Base-by-base conservation (phyloP, 805 yeast species). In the Candida sanyiensis region DNA sequence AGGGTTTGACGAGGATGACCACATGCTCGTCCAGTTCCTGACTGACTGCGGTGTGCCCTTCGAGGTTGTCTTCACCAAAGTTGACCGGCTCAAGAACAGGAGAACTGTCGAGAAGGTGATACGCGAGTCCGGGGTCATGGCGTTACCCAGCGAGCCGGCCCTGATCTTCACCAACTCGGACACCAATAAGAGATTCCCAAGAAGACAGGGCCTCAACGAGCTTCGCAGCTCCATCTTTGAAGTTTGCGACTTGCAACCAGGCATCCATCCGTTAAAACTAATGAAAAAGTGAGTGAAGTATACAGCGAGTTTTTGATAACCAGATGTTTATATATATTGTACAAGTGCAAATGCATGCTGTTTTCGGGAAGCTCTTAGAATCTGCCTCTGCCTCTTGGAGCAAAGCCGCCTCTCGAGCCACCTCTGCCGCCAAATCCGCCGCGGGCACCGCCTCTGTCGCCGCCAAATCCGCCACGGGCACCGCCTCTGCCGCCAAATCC, bases 61-160 rank as follows among this genome's bases (percentile, higher is more conserved):
- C 58, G 90, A 84, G 43, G 60, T 87, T 6, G 73, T 87, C 0
- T 73, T 86, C 57, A 87, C 94, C 19, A 87, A 87, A 51, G 72
- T 80, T 33, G 96, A 88, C 55, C 68, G 68, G 44, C 51, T 81
- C 5, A 59, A 61, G 20, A 47, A 51, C 3, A 53, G 63, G 20
- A 51, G 54, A n/a, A 56, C 58, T 5, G 56, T 80, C 3, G 61
- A 69, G n/a, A 52, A 57, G 2, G 51, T 62, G 10, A 51, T 76
- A 17, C 50, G 56, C 3, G 61, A 63, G 3, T 59, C 70, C 9
- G 63, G 61, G 1, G 56, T 72, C 7, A 43, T 55, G n/a, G 67
- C 73, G 1, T 51, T 69, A 13, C 60, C 74, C 2, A 55, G 72
- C 26, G 54, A 61, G 25, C 73, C 72, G 5, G 47, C 58, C 11